Percentiles rank a stretch among this genome's conserved stretches.
Conservation (phyloP, 2,329 filamentous ascomycete genomes). For the Pseudogymnoascus sp. region DNA sequence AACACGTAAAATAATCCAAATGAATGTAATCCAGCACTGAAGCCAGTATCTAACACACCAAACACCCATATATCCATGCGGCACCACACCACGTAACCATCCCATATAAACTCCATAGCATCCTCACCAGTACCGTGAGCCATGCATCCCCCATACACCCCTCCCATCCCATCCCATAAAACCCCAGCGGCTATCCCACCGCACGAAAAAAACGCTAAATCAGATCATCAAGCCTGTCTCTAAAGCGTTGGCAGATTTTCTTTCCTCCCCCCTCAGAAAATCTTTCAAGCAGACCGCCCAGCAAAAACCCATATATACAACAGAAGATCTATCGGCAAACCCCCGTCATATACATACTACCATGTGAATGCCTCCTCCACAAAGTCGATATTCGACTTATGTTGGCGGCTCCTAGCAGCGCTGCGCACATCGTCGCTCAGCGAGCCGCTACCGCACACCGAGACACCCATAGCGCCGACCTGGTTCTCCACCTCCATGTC, state of each 20-base stretch:
- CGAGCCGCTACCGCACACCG: slow-evolving; percentile 65
- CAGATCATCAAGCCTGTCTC: slow-evolving; percentile 5
- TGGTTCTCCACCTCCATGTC: slow-evolving; percentile 67
- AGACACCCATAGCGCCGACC: slow-evolving; percentile 64
- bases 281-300: background rate
- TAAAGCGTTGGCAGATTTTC: slow-evolving; percentile 1
- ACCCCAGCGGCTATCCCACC: background rate
- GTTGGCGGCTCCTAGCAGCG: slow-evolving; percentile 56
- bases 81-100: background rate
- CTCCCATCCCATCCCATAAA: background rate
- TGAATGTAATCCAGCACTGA: background rate
- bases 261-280: background rate
- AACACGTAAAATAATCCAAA: background rate
- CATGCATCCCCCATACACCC: slow-evolving; percentile 1
- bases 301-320: slow-evolving; percentile 9
- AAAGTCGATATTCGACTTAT: slow-evolving; percentile 63
- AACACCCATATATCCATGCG: background rate
- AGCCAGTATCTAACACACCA: background rate
- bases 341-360: slow-evolving; percentile 31
- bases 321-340: slow-evolving; percentile 8
- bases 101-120: background rate
- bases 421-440: slow-evolving; percentile 67
- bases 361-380: slow-evolving; percentile 70
- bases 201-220: slow-evolving; percentile 2
- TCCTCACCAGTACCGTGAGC: background rate